These are phyloP conservation scores for Agaricus blazei DNA, from an alignment of 768 basidiomycete genomes.

Conservation along the genomic window DNA sequence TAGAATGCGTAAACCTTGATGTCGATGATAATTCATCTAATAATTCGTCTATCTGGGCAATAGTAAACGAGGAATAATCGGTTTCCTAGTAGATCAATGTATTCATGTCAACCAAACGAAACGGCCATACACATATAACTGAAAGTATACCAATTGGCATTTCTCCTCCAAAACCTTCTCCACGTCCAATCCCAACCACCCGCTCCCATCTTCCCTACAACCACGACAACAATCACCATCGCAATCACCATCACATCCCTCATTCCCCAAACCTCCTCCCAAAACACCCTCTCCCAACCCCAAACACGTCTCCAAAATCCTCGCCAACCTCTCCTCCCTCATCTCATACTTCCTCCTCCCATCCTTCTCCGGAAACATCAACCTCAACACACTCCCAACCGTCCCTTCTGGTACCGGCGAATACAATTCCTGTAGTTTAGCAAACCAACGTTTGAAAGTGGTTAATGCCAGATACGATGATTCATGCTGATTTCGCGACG, in stretches of 20 bases:
- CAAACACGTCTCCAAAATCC: slow-evolving; percentile 22
- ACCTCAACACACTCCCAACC: slow-evolving; percentile 56
- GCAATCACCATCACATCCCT: too few species aligned
- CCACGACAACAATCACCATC: too few species aligned
- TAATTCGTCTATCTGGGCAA: slow-evolving; percentile 54
- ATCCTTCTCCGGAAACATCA: slow-evolving; percentile 87
- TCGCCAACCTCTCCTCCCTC: slow-evolving; percentile 62
- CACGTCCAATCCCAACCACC: slow-evolving; percentile 72
- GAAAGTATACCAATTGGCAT: too few species aligned
- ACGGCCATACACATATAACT: too few species aligned
- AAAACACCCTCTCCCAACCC: too few species aligned
- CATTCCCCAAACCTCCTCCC: too few species aligned
- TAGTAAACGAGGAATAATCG: slow-evolving; percentile 29
- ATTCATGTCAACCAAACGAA: too few species aligned
- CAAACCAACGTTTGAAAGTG: slow-evolving; percentile 42
- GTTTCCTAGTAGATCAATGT: slow-evolving; percentile 14
- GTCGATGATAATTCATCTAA: slow-evolving; percentile 71
- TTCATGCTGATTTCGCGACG: slow-evolving; percentile 1
- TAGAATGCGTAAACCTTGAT: slow-evolving; percentile 53
- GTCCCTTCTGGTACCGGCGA: slow-evolving; percentile 47
- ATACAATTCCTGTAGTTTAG: slow-evolving; percentile 33
- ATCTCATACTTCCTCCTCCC: slow-evolving; percentile 63
- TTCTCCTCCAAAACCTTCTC: slow-evolving; percentile 11
- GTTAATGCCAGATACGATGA: slow-evolving; percentile 31
- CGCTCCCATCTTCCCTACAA: slow-evolving; percentile 33